Conservation (phyloP, 2,329 filamentous ascomycete species). For the Ophiostoma tasmaniense region DNA sequence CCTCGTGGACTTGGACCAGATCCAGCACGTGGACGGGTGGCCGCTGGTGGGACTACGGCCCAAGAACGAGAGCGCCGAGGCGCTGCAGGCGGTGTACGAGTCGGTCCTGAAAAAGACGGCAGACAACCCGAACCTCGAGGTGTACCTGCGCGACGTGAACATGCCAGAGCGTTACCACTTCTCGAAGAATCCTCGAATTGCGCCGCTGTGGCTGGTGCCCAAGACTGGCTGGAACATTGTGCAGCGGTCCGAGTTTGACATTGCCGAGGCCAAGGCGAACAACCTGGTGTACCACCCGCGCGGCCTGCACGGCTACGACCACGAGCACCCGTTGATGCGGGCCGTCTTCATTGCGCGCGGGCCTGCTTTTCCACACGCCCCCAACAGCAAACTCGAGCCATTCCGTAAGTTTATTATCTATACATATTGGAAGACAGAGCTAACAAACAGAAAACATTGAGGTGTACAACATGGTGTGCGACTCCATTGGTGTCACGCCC, state of each 20-base stretch:
- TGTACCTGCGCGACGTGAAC: constrained; percentile 75
- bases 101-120: constrained; percentile 48
- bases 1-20: constrained; percentile 65
- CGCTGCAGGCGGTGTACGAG: constrained; percentile 61
- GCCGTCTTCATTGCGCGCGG: constrained; percentile 90
- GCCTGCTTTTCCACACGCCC: constrained; percentile 79
- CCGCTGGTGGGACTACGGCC: constrained; percentile 82
- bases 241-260: constrained; percentile 67
- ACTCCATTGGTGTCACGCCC: constrained; percentile 67
- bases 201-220: constrained; percentile 88
- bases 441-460: constrained; percentile 68
- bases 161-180: constrained; percentile 96
- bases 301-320: constrained; percentile 90
- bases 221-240: constrained; percentile 91
- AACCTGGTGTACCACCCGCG: constrained; percentile 65
- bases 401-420: constrained; percentile 44
- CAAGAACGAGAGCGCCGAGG: constrained; percentile 46
- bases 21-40: constrained; percentile 89
- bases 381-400: constrained; percentile 67
- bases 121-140: constrained; percentile 63
- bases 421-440: neutral
- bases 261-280: constrained; percentile 56
- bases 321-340: constrained; percentile 89
- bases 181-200: constrained; percentile 76
- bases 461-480: constrained; percentile 90